phyloP scores from a whole-genome alignment of 306 rosid species.

The Fagus sylvatica region DNA sequence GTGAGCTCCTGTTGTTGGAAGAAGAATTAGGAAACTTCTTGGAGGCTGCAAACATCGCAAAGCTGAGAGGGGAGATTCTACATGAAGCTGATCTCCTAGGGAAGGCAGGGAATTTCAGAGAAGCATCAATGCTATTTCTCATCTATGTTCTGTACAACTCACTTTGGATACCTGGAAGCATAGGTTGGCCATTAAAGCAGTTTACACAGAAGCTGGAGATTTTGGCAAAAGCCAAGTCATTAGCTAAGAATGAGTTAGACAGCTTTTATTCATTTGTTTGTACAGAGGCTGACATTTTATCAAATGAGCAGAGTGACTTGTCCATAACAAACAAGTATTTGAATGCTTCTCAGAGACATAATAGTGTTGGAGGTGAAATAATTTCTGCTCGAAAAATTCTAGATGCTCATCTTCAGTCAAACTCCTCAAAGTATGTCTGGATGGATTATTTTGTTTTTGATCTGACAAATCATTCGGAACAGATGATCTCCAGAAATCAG shows the following conservation, averaged over 20 bases:
- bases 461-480: constrained; percentile 29
- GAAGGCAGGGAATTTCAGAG: constrained; percentile 49
- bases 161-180: constrained; percentile 63
- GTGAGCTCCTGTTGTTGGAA: constrained; percentile 64
- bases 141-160: constrained; percentile 53
- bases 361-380: constrained; percentile 52
- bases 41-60: constrained; percentile 61
- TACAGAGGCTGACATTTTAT: constrained; percentile 49
- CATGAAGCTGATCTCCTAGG: constrained; percentile 49
- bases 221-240: constrained; percentile 45
- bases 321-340: constrained; percentile 26
- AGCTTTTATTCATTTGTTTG: constrained; percentile 39
- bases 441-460: constrained; percentile 37
- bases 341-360: constrained; percentile 35
- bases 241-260: constrained; percentile 45
- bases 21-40: constrained; percentile 64
- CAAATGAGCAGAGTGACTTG: constrained; percentile 26
- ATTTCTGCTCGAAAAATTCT: constrained; percentile 56
- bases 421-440: constrained; percentile 37
- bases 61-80: constrained; percentile 48
- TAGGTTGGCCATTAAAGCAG: constrained; percentile 68
- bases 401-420: constrained; percentile 51
- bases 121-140: constrained; percentile 49
- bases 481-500: constrained; percentile 27
- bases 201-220: constrained; percentile 47